Percentiles rank a stretch among this genome's conserved stretches.
These are phyloP conservation scores for Pseudocercospora fijiensis DNA, from an alignment of 2,329 filamentous ascomycete genomes.

Conservation along the genomic window DNA sequence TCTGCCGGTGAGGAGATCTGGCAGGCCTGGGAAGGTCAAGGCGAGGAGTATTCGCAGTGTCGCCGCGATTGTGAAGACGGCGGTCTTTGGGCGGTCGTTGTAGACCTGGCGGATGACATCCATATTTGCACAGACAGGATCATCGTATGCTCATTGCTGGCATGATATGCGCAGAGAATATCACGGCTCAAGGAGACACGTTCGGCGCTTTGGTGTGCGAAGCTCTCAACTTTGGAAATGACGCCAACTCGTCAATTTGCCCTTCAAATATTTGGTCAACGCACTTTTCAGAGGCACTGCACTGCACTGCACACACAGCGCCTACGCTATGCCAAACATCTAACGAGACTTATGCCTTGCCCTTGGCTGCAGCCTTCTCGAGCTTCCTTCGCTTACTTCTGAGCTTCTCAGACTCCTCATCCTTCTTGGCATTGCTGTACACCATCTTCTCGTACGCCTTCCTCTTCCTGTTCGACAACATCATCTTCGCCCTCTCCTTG, in stretches of 20 bases:
- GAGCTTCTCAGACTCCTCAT: conserved; percentile 82
- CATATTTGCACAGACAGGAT: conserved; percentile 22
- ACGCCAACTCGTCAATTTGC: not conserved
- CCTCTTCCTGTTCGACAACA: conserved; percentile 97
- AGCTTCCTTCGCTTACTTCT: conserved; percentile 86
- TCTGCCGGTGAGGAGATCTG: conserved; percentile 80
- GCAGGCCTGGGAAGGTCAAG: conserved; percentile 75
- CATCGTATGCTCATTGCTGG: conserved; percentile 18
- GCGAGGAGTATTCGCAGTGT: conserved; percentile 78
- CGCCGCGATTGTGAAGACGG: conserved; percentile 73
- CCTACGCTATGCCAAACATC: not conserved
- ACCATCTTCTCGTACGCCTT: conserved; percentile 98
- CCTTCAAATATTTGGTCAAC: not conserved
- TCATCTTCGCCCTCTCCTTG: conserved; percentile 89
- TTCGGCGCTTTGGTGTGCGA: not conserved
- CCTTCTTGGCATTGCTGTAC: conserved; percentile 91
- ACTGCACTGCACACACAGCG: no score
- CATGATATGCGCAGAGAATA: not conserved
- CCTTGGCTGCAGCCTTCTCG: conserved; percentile 50
- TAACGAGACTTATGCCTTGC: not conserved
- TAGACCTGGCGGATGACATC: conserved; percentile 31
- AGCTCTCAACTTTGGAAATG: not conserved
- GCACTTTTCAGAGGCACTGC: not conserved
- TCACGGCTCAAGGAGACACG: not conserved
- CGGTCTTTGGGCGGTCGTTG: conserved; percentile 50